Evolutionary conservation across 768 basidiomycete genomes (phyloP).

Genomic region (Mrakia blollopis): DNA sequence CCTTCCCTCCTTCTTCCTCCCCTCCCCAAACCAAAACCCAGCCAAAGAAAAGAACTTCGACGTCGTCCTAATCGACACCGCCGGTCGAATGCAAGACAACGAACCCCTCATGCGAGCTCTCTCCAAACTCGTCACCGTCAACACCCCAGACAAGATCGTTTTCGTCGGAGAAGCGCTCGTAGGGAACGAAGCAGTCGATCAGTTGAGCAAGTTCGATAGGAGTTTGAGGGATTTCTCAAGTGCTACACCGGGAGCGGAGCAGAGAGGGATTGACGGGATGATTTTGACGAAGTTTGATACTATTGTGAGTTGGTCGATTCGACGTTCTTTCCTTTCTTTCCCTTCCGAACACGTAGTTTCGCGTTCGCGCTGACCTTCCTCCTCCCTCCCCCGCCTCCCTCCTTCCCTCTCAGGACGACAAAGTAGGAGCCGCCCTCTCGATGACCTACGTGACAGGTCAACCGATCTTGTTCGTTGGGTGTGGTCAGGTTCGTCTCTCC

Average conservation of each 20-base stretch:
- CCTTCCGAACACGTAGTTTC: neutral
- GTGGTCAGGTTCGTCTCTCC: slow-evolving; percentile 69
- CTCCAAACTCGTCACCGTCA: slow-evolving; percentile 93
- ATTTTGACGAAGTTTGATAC: slow-evolving; percentile 99
- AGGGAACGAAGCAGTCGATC: slow-evolving; percentile 98
- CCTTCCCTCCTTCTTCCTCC: slow-evolving; percentile 10
- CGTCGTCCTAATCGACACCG: slow-evolving; percentile 95
- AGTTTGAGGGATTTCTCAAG: slow-evolving; percentile 87
- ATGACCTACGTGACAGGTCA: slow-evolving; percentile 99
- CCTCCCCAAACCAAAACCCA: slow-evolving; percentile 46
- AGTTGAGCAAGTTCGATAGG: slow-evolving; percentile 92
- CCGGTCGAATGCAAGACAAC: slow-evolving; percentile 98
- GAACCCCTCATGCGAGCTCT: slow-evolving; percentile 98
- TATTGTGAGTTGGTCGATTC: slow-evolving; percentile 55
- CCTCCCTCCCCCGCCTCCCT: neutral
- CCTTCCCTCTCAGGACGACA: slow-evolving; percentile 50
- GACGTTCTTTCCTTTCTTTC: too few species aligned
- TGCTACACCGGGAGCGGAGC: slow-evolving; percentile 59
- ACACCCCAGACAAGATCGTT: slow-evolving; percentile 93
- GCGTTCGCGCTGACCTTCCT: neutral
- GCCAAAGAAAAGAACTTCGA: slow-evolving; percentile 87
- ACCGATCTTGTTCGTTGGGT: slow-evolving; percentile 96
- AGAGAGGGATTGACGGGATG: slow-evolving; percentile 94
- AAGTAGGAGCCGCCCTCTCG: slow-evolving; percentile 90
- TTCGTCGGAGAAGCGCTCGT: slow-evolving; percentile 98